These are phyloP conservation scores for Trypanosoma melophagium DNA, from an alignment of 208 protist genomes.

Conservation along the genomic window DNA sequence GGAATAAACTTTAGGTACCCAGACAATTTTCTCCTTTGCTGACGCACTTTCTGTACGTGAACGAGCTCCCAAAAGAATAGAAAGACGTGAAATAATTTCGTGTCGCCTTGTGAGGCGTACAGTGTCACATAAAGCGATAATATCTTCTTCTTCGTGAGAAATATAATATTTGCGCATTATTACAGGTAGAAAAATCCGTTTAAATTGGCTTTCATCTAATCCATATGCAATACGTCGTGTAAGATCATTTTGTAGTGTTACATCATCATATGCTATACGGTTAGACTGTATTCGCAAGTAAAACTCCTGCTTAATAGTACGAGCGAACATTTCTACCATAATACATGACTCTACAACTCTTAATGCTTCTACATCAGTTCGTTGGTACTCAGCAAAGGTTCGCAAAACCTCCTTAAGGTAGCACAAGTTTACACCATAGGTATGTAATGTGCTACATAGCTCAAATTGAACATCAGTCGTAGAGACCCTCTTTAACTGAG, in stretches of 20 bases:
- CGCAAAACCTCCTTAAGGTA: constrained; percentile 39
- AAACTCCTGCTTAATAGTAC: constrained; percentile 52
- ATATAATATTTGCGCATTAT: constrained; percentile 47
- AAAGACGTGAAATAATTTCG: constrained; percentile 37
- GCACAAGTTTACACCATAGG: constrained; percentile 50
- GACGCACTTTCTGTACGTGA: constrained; percentile 11
- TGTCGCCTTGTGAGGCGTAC: constrained; percentile 13
- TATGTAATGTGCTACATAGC: constrained; percentile 42
- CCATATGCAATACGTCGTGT: constrained; percentile 24
- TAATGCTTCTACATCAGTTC: constrained; percentile 12
- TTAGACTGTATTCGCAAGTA: constrained; percentile 41
- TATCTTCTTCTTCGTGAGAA: constrained; percentile 27
- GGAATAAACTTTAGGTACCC: constrained; percentile 34
- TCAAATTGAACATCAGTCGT: constrained; percentile 22
- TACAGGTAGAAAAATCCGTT: constrained; percentile 23
- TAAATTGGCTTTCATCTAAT: constrained; percentile 20
- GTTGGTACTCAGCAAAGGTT: neutral
- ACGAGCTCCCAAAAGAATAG: constrained; percentile 32
- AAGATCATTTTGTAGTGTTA: constrained; percentile 32
- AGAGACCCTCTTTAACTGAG: neutral
- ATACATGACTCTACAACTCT: constrained; percentile 27
- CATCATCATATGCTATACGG: constrained; percentile 30
- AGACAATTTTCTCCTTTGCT: constrained; percentile 27
- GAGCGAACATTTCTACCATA: constrained; percentile 45
- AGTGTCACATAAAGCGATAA: constrained; percentile 24